Base-by-base conservation (phyloP, 176 grass and related monocot species). In the Avena sativa region DNA sequence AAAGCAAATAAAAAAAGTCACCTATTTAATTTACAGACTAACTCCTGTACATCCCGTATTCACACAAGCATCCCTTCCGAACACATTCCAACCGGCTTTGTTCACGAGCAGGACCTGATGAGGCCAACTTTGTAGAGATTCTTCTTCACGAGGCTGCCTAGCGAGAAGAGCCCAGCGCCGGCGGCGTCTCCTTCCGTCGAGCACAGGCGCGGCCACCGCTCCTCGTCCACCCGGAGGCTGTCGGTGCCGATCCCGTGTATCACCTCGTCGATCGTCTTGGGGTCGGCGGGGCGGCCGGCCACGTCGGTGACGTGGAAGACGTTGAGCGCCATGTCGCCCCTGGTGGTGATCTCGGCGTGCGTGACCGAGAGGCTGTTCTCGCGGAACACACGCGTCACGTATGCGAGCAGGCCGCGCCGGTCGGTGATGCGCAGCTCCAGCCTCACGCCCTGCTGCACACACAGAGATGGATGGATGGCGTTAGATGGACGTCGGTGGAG, bases 361-460 rank as follows among this genome's bases (percentile, higher is more conserved):
- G 87, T 92, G 14, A 98, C 93, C 4, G 91, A 93, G 85, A 98
- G 94, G 67, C 96, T 86, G 60, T 96, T 94, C 92, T 96, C 93
- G 36, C 92, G 69, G 92, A 98, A 98, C 44, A 89, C 90, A 2
- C 93, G 92, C 19, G 96, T 98, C 51, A 98, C 96, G 47, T 98
- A 82, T 17, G 96, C 94, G 20, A 98, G 96, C 84, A 98, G 89
- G 11, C 96, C 94, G 30, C 82, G 79, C 13, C 90, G 92, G 74
- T 98, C 93, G 21, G 74, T 38, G 38, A 87, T 93, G 87, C 90
- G 84, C 83, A 98, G 84, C 87, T 95, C 92, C 59, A 98, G 92
- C 87, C 80, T 86, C 81, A 96, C 72, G 12, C 96, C 92, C 96
- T 98, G 92, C 74, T 9, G 1, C 16, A 26, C 23, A 46, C 0